Percentiles rank a stretch among this genome's conserved stretches.
phyloP scores from a whole-genome alignment of 2,329 filamentous ascomycete genomes.

The Tolypocladium ovalisporum region DNA sequence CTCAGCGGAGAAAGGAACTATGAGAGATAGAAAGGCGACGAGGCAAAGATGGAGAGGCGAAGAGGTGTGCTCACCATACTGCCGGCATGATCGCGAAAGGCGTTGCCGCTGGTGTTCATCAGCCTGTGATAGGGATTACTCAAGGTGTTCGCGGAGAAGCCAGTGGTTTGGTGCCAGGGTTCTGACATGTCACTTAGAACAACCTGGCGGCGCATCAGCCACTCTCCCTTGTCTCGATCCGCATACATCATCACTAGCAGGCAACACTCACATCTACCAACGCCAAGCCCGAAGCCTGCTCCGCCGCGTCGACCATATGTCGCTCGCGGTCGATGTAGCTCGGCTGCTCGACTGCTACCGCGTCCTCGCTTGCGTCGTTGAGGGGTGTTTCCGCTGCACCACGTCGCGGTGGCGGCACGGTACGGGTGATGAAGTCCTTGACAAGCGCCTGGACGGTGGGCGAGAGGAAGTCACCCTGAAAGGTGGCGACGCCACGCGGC shows the following conservation, averaged over 20 bases:
- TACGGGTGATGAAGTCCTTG: constrained; percentile 60
- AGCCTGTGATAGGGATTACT: constrained; percentile 96
- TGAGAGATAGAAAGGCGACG: not conserved
- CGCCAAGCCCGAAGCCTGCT: constrained; percentile 25
- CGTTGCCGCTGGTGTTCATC: constrained; percentile 94
- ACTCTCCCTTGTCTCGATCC: not conserved
- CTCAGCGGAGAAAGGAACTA: not conserved
- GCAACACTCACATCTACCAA: constrained; percentile 53
- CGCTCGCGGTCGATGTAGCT: constrained; percentile 60
- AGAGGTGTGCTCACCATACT: constrained; percentile 64
- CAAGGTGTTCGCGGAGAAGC: constrained; percentile 77
- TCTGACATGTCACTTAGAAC: constrained; percentile 98
- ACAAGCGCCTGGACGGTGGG: constrained; percentile 64
- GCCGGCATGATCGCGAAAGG: constrained; percentile 77
- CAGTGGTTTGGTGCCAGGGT: constrained; percentile 77
- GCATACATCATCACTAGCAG: not conserved
- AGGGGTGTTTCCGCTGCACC: not conserved
- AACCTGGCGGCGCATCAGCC: constrained; percentile 36
- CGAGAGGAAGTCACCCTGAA: constrained; percentile 88
- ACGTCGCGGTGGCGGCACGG: constrained; percentile 19
- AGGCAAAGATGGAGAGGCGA: not conserved
- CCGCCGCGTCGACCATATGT: constrained; percentile 14
- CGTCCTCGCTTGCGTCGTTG: not conserved
- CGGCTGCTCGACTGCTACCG: constrained; percentile 24
- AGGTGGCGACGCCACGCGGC: constrained; percentile 80